Evolutionary conservation across 768 basidiomycete genomes (phyloP), one percentile per base, ranked within the genome.

Genomic region (Astraeus odoratus): DNA sequence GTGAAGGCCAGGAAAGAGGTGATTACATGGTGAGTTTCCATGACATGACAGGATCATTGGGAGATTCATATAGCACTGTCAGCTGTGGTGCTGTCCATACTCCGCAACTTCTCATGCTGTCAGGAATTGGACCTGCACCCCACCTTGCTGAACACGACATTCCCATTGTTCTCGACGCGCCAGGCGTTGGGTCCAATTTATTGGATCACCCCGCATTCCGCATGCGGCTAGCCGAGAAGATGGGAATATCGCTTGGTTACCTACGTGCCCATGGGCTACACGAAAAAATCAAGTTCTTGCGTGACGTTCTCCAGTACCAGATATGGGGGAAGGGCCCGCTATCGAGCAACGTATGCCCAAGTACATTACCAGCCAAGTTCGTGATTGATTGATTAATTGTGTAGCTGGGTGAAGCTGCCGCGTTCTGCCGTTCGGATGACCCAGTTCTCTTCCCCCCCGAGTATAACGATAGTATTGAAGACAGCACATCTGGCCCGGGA

Each of bases 141-240:
- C 71, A 84, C 10, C 69, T 91, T 29, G 51, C 67, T 9, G 59
- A 67, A 29, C 66, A 80, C 45, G 61, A 63, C 5, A 80, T 93
- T 18, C 67, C 75, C 1, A 63, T 80, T 24, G 64, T 81, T 16
- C 56, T 76, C 5, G 78, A 89, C 52, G 73, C 84, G 2, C 81
- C 84, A 0, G 80, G 80, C 9, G 87, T 93, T 16, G 90, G 90
- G 12, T 67, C 74, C 8, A 73, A 89, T 58, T 72, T 92, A 15
- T 67, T 74, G 36, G 89, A 92, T 56, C 89, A 91, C 54, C 68
- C 72, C 3, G 69, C 72, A 12, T 70, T 83, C 40, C 67, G 73
- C 53, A 42, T 78, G 20, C 68, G 70, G 51, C 70, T 76, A 59
- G 71, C 70, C 50, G 78, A 81, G 50, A 80, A 72, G 48, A 63